These are phyloP conservation scores for Suillus brevipes DNA, from an alignment of 768 basidiomycete species.

Conservation along the genomic window DNA sequence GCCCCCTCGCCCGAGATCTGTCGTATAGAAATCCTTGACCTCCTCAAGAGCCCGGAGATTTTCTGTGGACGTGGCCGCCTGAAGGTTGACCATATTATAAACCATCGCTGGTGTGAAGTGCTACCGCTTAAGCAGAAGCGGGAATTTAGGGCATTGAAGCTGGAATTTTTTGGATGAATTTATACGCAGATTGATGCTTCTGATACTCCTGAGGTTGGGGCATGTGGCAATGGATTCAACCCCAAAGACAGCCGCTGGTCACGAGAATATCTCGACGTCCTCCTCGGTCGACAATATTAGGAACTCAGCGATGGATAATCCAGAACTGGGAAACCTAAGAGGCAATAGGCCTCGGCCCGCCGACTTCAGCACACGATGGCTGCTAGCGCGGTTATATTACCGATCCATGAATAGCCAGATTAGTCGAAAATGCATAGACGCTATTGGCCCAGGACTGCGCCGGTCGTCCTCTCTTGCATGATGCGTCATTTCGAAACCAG, in stretches of 20 bases:
- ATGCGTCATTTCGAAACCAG: not conserved
- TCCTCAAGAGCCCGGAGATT: constrained; percentile 51
- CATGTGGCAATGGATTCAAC: constrained; percentile 18
- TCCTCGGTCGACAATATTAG: constrained; percentile 27
- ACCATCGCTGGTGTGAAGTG: constrained; percentile 17
- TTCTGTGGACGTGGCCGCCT: constrained; percentile 47
- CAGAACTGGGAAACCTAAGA: constrained; percentile 21
- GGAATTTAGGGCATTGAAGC: not conserved
- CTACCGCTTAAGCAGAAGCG: not conserved
- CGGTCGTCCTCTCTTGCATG: not conserved
- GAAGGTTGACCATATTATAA: constrained; percentile 42
- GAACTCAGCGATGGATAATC: constrained; percentile 16
- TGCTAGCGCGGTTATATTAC: constrained; percentile 14
- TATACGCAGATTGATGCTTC: constrained; percentile 7
- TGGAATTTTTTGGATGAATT: constrained; percentile 4
- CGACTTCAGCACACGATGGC: constrained; percentile 19
- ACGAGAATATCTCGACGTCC: constrained; percentile 17
- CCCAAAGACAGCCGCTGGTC: constrained; percentile 10
- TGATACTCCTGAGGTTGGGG: constrained; percentile 16
- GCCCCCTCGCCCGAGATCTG: constrained; percentile 55
- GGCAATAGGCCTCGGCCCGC: constrained; percentile 23
- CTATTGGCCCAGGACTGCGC: constrained; percentile 13
- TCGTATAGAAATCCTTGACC: constrained; percentile 51
- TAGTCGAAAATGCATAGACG: constrained; percentile 8
- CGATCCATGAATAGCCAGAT: constrained; percentile 12